Base-by-base conservation (phyloP, 768 basidiomycete species). In the Suillus discolor region DNA sequence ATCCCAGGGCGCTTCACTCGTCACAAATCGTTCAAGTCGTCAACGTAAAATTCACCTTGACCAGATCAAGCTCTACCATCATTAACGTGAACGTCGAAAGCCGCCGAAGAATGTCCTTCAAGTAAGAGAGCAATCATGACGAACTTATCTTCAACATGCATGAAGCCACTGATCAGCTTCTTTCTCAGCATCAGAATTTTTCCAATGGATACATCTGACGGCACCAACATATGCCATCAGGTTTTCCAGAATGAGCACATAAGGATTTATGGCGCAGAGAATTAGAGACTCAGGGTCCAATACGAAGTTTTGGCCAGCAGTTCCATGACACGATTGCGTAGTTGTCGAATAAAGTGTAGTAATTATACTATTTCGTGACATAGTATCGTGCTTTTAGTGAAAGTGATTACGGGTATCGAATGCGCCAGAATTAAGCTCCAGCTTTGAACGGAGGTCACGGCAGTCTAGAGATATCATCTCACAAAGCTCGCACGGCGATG, bases 401-500 rank as follows among this genome's bases (percentile, higher is more conserved):
- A 39, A 41, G 57, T 41, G 39, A 60, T 60, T 70, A 77, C 55
- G 61, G 73, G 64, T 71, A 75, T 66, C 39, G 41, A 66, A 53
- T 61, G 45, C 16, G 57, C 28, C 44, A 39, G 47, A 62, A 45
- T 51, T 53, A 66, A 57, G 18, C 11, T 25, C 23, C 15, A 25
- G 23, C 25, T 12, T 36, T 23, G n/a, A 54, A 57, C 16, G 38
- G 42, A 23, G 20, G 59, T 62, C 36, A 63, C 41, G 41, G 25
- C 59, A 42, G 18, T 18, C 41, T 16, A 28, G 16, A 38, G n/a
- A 28, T 41, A n/a, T n/a, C 31, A 42, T 66, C 45, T 77, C 73
- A 77, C 64, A 75, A 74, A 62, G 82, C 84, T 75, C 86, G 84
- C 66, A 88, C 77, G 38, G 86, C 87, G 69, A 88, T 85, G 45